Conservation (phyloP, 495 filamentous ascomycete species). For the Clavariopsis aquatica region DNA sequence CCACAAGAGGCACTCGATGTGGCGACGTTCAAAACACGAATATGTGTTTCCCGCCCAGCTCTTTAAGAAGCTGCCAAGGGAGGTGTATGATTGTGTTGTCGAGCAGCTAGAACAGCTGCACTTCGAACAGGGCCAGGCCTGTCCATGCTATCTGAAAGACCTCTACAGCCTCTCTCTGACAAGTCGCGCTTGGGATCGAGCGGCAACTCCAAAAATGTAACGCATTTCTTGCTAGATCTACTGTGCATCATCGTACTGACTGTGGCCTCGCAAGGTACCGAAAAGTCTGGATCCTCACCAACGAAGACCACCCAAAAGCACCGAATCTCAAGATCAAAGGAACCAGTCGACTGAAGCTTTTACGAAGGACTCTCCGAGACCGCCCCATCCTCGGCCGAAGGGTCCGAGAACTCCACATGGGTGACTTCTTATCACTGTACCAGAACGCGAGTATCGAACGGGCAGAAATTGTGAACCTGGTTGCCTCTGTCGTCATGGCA, state of each 20-base stretch:
- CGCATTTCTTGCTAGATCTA: conserved; percentile 35
- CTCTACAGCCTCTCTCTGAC: conserved; percentile 66
- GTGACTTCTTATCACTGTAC: conserved; percentile 55
- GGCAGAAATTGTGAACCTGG: conserved; percentile 67
- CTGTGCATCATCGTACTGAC: not conserved
- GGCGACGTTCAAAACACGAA: conserved; percentile 12
- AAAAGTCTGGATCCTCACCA: conserved; percentile 67
- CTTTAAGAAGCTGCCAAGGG: conserved; percentile 56
- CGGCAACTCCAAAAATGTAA: conserved; percentile 65
- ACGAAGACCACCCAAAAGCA: conserved; percentile 66
- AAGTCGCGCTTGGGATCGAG: conserved; percentile 66
- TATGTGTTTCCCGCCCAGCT: conserved; percentile 21
- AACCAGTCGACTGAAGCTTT: conserved; percentile 68
- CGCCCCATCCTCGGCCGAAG: conserved; percentile 69
- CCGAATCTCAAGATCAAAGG: conserved; percentile 64
- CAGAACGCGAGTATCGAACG: conserved; percentile 50
- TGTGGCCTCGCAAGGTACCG: conserved; percentile 57
- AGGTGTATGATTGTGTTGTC: conserved; percentile 60
- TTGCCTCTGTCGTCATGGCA: conserved; percentile 80
- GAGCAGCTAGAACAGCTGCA: conserved; percentile 55
- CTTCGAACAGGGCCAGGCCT: conserved; percentile 51
- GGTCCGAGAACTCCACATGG: conserved; percentile 74
- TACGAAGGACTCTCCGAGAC: conserved; percentile 73
- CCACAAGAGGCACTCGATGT: conserved; percentile 20
- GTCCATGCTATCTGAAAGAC: conserved; percentile 77